Base-by-base conservation (phyloP, 1,139 yeast genomes). In the Saccharomyces hybrid region DNA sequence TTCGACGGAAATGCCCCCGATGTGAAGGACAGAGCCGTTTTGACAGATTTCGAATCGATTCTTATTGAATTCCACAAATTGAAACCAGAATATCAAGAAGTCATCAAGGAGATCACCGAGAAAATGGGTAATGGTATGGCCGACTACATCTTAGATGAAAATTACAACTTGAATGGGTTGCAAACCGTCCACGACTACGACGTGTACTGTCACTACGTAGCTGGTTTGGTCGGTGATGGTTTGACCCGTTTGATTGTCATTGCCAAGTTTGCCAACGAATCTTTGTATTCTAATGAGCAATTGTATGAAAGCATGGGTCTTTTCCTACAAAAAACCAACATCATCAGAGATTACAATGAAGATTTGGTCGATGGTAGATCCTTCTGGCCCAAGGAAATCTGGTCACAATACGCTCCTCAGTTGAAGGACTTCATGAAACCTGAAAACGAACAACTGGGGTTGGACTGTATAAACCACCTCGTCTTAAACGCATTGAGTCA, bases 91-190 rank as follows among this genome's bases (percentile, higher is more conserved):
- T 91, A 89, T 70, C 95, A 86, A 72, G 85, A 79, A 54, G 85
- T 91, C 47, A 82, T 93, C 62, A 79, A 78, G 62, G 88, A 85
- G 58, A 88, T 89, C 63, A 83, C 96, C 51, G 65, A 75, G 53
- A 78, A 84, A 68, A 93, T 93, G 99, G 98, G 98, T 54, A 84
- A 88, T 61, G 99, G 99, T 55, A 93, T 93, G 99, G 98, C 98
- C 31, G 93, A 88, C 65, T 93, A 91, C 71, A 85, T 89, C 55
- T 76, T 81, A 64, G 85, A 88, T 65, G 95, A 86, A 54, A 79
- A 83, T 57, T 88, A 88, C 73, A 88, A 89, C 69, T 71, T 81
- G 63, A 82, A 82, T 58, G 98, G 98, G 3, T 84, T 93, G 48
- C 76, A 76, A 51, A 88, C 96, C 1, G 71, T 87, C 49, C 76